These are phyloP conservation scores for Omphalotus guepiniiformis DNA, from an alignment of 768 basidiomycete species.

Conservation along the genomic window DNA sequence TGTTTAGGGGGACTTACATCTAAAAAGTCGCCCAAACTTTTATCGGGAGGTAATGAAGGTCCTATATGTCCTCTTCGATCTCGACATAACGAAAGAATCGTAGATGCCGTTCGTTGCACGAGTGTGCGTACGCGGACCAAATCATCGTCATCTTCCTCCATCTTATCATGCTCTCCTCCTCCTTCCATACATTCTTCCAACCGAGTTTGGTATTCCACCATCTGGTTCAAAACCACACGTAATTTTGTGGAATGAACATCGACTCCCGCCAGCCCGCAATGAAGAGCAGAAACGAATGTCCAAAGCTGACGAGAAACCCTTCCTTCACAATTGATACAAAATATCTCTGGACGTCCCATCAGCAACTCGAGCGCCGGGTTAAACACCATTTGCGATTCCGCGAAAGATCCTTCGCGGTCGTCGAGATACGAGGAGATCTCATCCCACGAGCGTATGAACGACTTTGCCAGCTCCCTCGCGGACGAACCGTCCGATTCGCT, in stretches of 20 bases:
- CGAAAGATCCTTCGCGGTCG: not conserved
- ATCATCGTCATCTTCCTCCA: not conserved
- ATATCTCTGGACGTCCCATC: not conserved
- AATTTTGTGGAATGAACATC: not conserved
- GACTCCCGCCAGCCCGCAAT: not conserved
- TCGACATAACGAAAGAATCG: not conserved
- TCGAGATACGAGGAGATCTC: not conserved
- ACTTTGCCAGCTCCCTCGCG: not conserved
- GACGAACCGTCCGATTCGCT: not conserved
- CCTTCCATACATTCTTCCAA: no score
- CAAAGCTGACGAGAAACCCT: conserved; percentile 6
- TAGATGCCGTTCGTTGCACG: not conserved
- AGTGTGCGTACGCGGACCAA: not conserved
- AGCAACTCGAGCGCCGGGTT: not conserved
- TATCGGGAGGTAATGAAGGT: not conserved
- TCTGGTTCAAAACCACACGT: not conserved
- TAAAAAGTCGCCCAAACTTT: conserved; percentile 3
- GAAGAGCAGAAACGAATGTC: not conserved
- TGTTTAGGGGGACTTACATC: conserved; percentile 4
- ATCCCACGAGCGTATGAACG: no score
- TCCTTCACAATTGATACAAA: conserved; percentile 7
- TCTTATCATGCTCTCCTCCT: not conserved
- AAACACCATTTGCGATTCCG: conserved; percentile 2
- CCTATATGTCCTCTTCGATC: not conserved
- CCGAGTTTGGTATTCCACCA: not conserved